A percentile compares a stretch with the other conserved stretches of the same genome.
phyloP scores from a whole-genome alignment of 495 filamentous ascomycete genomes.

The Daldinia bambusicola region DNA sequence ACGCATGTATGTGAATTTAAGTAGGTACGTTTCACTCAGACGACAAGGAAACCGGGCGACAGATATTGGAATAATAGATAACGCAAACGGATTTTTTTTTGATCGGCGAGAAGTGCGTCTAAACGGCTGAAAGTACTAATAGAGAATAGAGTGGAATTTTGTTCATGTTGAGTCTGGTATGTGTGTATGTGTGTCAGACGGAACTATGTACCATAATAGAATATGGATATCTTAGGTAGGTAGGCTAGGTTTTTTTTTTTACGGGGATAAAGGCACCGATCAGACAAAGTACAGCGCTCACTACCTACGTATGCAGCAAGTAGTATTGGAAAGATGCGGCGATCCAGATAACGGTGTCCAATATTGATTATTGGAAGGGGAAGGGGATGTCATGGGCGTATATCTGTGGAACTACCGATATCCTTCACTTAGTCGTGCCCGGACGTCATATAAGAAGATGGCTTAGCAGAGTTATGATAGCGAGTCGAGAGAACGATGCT shows the following conservation, averaged over 20 bases:
- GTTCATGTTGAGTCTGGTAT: constrained; percentile 18
- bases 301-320: constrained; percentile 22
- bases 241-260: constrained; percentile 34
- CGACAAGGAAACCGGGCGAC: constrained; percentile 28
- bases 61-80: constrained; percentile 11
- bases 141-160: constrained; percentile 33
- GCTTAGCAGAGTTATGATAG: not conserved
- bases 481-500: not conserved
- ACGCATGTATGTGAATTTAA: not conserved
- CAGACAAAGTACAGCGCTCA: constrained; percentile 20
- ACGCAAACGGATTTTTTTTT: constrained; percentile 18
- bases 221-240: constrained; percentile 10
- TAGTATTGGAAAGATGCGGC: constrained; percentile 42
- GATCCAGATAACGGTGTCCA: constrained; percentile 40
- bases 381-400: no score
- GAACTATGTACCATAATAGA: not conserved
- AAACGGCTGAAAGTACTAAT: constrained; percentile 28
- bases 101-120: constrained; percentile 35
- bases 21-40: constrained; percentile 20
- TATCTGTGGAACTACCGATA: constrained; percentile 30
- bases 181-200: constrained; percentile 37
- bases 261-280: constrained; percentile 42
- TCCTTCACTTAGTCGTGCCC: constrained; percentile 41
- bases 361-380: constrained; percentile 22
- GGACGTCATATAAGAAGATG: constrained; percentile 2